Evolutionary conservation across 495 filamentous ascomycete species (phyloP).

Genomic region (Aspergillus baeticus): DNA sequence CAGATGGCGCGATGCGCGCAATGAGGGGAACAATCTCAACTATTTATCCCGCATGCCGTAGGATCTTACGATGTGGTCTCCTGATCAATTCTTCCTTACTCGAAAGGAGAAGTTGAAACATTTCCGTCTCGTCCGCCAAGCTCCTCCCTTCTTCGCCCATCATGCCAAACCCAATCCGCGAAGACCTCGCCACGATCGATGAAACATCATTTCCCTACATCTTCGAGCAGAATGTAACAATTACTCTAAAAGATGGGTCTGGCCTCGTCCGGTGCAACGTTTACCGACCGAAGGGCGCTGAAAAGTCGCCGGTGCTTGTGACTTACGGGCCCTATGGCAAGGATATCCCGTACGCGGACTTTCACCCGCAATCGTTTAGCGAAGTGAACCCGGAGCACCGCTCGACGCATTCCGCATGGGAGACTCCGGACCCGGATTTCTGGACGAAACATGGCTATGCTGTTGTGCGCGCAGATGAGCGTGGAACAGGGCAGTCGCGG

Average conservation of each 20-base stretch:
- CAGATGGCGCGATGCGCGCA: neutral
- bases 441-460: conserved; percentile 63
- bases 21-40: conserved; percentile 3
- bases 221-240: conserved; percentile 39
- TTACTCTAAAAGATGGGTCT: conserved; percentile 28
- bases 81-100: neutral
- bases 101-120: neutral
- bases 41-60: conserved; percentile 15
- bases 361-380: conserved; percentile 41
- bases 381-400: conserved; percentile 53
- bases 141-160: conserved; percentile 1
- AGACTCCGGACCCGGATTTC: conserved; percentile 61
- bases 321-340: conserved; percentile 63
- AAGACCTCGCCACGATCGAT: conserved; percentile 39
- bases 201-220: conserved; percentile 35
- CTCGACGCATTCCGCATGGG: conserved; percentile 57
- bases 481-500: conserved; percentile 56
- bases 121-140: neutral
- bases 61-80: conserved; percentile 1
- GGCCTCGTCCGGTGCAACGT: conserved; percentile 43
- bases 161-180: conserved; percentile 38
- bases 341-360: conserved; percentile 41
- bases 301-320: conserved; percentile 35
- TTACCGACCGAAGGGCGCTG: conserved; percentile 34
- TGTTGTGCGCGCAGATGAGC: conserved; percentile 59